A percentile compares a stretch with the other conserved stretches of the same genome.
Conservation (phyloP, 1,139 yeast genomes). For the Kazachstania sp. region DNA sequence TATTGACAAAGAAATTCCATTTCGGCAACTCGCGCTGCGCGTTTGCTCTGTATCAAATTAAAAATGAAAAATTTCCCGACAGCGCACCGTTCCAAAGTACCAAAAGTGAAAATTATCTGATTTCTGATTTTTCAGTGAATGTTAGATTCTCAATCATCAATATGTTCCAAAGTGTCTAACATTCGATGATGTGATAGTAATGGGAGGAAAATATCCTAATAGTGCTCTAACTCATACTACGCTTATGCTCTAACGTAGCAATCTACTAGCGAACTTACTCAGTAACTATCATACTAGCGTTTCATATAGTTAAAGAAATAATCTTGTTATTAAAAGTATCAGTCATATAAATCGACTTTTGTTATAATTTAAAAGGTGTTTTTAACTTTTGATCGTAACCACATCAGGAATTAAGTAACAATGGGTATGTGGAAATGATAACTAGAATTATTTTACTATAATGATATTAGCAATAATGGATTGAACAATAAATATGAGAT, state of each 20-base stretch:
- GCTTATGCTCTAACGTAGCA: too few species aligned
- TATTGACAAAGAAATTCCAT: too few species aligned
- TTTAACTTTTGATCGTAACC: conserved; percentile 6
- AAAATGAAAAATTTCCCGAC: not conserved
- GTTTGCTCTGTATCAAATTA: too few species aligned
- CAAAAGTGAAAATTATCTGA: not conserved
- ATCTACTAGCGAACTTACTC: too few species aligned
- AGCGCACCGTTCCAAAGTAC: not conserved
- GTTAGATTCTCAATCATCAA: too few species aligned
- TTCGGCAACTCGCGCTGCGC: too few species aligned
- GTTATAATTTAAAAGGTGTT: not conserved
- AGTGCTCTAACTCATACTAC: too few species aligned
- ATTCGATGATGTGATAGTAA: not conserved
- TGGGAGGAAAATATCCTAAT: too few species aligned
- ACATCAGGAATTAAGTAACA: conserved; percentile 31
- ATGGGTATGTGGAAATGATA: conserved; percentile 26
- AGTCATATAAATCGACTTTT: not conserved
- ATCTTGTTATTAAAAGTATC: not conserved
- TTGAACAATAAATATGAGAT: not conserved
- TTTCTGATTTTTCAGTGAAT: not conserved
- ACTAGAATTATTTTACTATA: too few species aligned
- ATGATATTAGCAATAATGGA: not conserved
- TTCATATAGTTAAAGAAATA: not conserved
- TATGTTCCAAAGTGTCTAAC: not conserved
- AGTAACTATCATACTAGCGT: too few species aligned